Conservation (phyloP, 768 basidiomycete species). For the Cystobasidium tubakii region DNA sequence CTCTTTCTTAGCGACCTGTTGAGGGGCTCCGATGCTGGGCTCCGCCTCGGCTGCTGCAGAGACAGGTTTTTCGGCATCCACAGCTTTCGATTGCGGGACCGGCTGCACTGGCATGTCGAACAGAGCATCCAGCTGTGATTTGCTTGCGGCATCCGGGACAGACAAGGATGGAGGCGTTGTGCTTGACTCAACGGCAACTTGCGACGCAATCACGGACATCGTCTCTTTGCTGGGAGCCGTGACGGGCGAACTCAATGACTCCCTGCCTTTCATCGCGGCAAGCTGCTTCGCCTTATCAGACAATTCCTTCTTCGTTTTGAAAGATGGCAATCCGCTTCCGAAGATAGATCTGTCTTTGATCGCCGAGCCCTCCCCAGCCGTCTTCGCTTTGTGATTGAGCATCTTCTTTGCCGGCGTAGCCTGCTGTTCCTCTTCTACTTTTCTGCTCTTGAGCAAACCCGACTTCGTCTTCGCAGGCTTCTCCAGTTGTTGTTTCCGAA, state of each 20-base stretch:
- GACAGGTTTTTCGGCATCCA: neutral
- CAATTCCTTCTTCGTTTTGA: neutral
- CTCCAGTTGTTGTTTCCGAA: neutral
- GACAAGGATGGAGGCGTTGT: too few relatives aligned
- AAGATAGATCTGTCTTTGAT: constrained; percentile 1
- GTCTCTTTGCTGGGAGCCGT: neutral
- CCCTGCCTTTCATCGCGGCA: neutral
- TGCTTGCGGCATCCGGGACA: neutral
- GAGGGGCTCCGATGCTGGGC: too few relatives aligned
- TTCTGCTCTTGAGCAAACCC: neutral
- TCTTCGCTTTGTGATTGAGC: neutral
- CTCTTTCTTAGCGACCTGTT: too few relatives aligned
- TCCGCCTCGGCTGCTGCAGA: neutral
- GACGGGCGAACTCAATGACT: neutral
- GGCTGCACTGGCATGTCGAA: constrained; percentile 18
- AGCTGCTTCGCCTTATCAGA: neutral
- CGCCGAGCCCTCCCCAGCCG: neutral
- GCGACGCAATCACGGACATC: too few relatives aligned
- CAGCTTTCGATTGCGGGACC: neutral
- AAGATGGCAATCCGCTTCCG: constrained; percentile 2
- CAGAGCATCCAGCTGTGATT: constrained; percentile 6
- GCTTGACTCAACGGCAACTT: neutral
- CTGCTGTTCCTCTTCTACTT: neutral
- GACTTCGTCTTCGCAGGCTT: neutral
- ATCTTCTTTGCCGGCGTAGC: neutral